Evolutionary conservation across 2,329 filamentous ascomycete genomes (phyloP).

Genomic region (Keithomyces neogunnii): DNA sequence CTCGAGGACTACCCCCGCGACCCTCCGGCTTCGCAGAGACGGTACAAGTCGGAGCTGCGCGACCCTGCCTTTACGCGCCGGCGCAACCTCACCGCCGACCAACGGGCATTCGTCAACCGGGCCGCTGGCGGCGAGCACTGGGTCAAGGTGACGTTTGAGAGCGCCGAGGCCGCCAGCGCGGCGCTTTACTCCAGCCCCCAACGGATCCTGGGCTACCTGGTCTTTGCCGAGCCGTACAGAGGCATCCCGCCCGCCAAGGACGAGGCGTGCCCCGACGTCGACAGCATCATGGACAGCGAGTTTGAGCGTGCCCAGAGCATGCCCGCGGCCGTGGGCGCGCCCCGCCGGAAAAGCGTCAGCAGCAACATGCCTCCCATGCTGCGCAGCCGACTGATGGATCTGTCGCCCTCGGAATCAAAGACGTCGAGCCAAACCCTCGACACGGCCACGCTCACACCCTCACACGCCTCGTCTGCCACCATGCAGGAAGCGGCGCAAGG

Average conservation of each 20-base stretch:
- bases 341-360: slow-evolving; percentile 18
- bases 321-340: slow-evolving; percentile 19
- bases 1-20: slow-evolving; percentile 90
- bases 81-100: slow-evolving; percentile 57
- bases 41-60: slow-evolving; percentile 67
- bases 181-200: slow-evolving; percentile 65
- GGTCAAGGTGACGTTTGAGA: slow-evolving; percentile 83
- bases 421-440: slow-evolving; percentile 50
- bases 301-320: slow-evolving; percentile 27
- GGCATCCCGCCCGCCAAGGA: slow-evolving; percentile 57
- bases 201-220: slow-evolving; percentile 59
- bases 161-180: slow-evolving; percentile 59
- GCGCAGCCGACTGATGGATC: slow-evolving; percentile 28
- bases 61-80: slow-evolving; percentile 63
- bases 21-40: slow-evolving; percentile 60
- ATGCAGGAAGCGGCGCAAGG: slow-evolving; percentile 20
- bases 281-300: slow-evolving; percentile 25
- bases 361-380: slow-evolving; percentile 25
- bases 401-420: slow-evolving; percentile 36
- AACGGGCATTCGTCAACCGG: slow-evolving; percentile 70
- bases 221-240: slow-evolving; percentile 63
- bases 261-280: slow-evolving; percentile 49
- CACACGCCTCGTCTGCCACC: slow-evolving; percentile 35
- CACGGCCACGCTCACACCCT: slow-evolving; percentile 40
- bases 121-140: slow-evolving; percentile 83